Base-by-base conservation (phyloP, 768 basidiomycete species). In the Boletales sp. region DNA sequence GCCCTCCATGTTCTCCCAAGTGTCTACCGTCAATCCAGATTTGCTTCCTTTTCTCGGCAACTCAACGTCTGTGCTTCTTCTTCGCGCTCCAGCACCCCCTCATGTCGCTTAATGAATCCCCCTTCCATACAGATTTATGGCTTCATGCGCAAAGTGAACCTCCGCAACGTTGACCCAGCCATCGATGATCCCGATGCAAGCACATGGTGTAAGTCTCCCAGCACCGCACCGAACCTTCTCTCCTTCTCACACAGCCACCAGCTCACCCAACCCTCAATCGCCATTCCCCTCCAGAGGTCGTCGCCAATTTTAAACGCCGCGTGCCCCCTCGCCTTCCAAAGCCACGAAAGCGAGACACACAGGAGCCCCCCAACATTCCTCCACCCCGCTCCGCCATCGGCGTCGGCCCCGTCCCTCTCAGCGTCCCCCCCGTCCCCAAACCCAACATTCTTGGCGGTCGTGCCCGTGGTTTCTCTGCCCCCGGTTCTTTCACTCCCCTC, bases 121-220 rank as follows among this genome's bases (percentile, higher is more conserved):
- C 49, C 24, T 44, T 61, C 61, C 50, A 45, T 50, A 61, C 61
- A 95, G 93, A 97, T 97, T 72, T 97, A 97, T 75, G 94, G 93
- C 57, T 97, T 94, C 77, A 94, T 94, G 90, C 91, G 93, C 72
- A 94, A 95, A 71, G 90, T 95, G 67, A 94, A 94, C 75, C 78
- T 94, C 60, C 87, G 90, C 67, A 93, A 94, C 73, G 87, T 94
- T 69, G 92, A 94, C 75, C 89, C 90, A 55, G 90, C 89, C 54
- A 94, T 94, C 59, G 88, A 90, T 72, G 93, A 95, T 72, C 92
- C 92, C 54, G 93, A 97, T 73, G 93, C 92, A 13, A 93, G 90
- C 69, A 94, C 92, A 55, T 97, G 93, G 93, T 94, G 92, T 94
- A 75, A 67, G 92, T 82, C 36, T 34, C 24, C 45, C 24, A 51